A percentile compares a stretch with the other conserved stretches of the same genome.
These are phyloP conservation scores for Escallonia rubra DNA, from an alignment of 129 eudicot genomes.

Conservation along the genomic window DNA sequence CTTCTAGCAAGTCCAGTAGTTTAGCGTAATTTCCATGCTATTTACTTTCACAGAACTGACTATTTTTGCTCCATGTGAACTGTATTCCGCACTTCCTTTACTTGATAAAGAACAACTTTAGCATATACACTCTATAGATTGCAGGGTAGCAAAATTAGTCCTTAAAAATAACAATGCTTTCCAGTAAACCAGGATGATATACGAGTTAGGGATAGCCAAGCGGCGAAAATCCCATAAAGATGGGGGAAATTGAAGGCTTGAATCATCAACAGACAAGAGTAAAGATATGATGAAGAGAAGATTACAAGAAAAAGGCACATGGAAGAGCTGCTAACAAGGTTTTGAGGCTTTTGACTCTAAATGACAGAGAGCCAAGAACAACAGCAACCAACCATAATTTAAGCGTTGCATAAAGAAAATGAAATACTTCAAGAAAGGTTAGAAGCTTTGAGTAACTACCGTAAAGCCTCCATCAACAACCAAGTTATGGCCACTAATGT, in stretches of 20 bases:
- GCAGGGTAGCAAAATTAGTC: too few relatives aligned
- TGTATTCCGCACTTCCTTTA: too few relatives aligned
- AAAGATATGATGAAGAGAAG: constrained; percentile 4
- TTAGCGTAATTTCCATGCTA: too few relatives aligned
- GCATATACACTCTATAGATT: too few relatives aligned
- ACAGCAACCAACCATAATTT: neutral
- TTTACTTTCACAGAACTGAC: too few relatives aligned
- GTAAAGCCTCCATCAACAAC: constrained; percentile 78
- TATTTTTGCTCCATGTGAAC: too few relatives aligned
- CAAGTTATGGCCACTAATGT: constrained; percentile 67
- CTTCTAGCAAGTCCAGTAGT: too few relatives aligned
- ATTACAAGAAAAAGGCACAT: constrained; percentile 37
- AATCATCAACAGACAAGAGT: constrained; percentile 16
- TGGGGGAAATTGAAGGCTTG: constrained; percentile 5
- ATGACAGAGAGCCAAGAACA: neutral
- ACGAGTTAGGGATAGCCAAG: too few relatives aligned
- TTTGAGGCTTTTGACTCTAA: constrained; percentile 1
- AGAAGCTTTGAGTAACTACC: constrained; percentile 42
- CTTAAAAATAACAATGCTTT: too few relatives aligned
- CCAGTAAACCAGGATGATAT: too few relatives aligned
- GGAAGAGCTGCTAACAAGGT: constrained; percentile 14
- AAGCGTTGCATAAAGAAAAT: neutral
- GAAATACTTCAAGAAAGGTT: constrained; percentile 1
- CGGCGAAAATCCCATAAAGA: neutral
- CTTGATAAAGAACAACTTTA: too few relatives aligned